Evolutionary conservation across 805 yeast genomes (phyloP).

Genomic region (Starmerella bombi): DNA sequence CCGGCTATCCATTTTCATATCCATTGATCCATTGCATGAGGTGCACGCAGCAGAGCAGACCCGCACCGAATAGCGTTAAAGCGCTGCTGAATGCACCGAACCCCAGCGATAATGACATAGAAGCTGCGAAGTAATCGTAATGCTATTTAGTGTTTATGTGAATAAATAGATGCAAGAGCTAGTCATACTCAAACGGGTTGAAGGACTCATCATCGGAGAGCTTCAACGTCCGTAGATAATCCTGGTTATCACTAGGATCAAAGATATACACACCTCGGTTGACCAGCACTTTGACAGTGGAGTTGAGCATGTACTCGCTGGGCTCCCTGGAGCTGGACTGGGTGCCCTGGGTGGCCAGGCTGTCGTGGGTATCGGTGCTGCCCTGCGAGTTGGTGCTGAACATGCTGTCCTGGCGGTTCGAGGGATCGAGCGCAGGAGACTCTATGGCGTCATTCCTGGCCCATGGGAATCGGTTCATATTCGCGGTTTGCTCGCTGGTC

Average conservation of each 20-base stretch:
- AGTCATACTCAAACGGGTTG: constrained; percentile 17
- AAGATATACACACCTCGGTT: constrained; percentile 21
- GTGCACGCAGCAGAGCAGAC: no score
- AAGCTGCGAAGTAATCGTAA: no score
- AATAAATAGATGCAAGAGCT: not conserved
- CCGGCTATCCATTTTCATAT: no score
- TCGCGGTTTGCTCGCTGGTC: not conserved
- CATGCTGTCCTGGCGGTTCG: not conserved
- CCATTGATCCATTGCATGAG: no score
- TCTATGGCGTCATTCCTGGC: not conserved
- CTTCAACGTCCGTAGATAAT: not conserved
- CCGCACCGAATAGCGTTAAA: no score
- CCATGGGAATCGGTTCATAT: no score
- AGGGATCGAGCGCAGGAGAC: not conserved
- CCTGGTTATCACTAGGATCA: constrained; percentile 9
- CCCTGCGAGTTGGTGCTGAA: not conserved
- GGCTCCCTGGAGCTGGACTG: not conserved
- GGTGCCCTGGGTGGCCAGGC: not conserved
- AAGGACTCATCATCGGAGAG: constrained; percentile 15
- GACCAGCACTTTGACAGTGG: constrained; percentile 12
- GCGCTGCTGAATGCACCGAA: no score
- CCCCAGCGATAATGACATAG: no score
- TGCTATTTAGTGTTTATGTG: not conserved
- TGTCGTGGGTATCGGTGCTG: not conserved
- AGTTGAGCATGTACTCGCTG: constrained; percentile 4